A percentile compares a stretch with the other conserved stretches of the same genome.
Evolutionary conservation across 305 asterid genomes (phyloP).

Genomic region (Fraxinus floribunda): DNA sequence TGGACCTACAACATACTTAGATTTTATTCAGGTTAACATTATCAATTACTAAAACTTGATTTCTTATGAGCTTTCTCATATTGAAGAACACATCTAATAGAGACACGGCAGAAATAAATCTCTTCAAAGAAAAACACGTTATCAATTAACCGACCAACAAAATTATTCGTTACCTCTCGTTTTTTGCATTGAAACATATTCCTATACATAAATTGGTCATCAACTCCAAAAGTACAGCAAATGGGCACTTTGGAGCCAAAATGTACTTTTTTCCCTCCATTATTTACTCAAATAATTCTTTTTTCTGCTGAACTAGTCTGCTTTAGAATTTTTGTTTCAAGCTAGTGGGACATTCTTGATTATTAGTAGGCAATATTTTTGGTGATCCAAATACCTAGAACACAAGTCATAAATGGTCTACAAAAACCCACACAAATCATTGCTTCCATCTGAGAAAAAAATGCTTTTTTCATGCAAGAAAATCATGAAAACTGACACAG

Average conservation of each 20-base stretch:
- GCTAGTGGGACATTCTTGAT: slow-evolving; percentile 13
- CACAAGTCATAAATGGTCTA: slow-evolving; percentile 22
- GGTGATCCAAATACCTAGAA: slow-evolving; percentile 32
- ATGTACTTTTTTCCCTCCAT: neutral
- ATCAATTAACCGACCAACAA: neutral
- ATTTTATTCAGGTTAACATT: neutral
- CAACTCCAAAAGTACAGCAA: neutral
- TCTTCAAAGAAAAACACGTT: neutral
- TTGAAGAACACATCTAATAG: neutral
- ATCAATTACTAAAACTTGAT: neutral
- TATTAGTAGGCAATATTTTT: slow-evolving; percentile 3
- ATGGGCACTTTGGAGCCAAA: neutral
- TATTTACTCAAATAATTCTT: slow-evolving; percentile 11
- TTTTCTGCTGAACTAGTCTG: neutral
- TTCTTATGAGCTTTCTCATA: neutral
- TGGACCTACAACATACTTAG: neutral
- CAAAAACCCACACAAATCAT: slow-evolving; percentile 20
- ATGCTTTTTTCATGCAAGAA: neutral
- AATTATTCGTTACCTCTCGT: neutral
- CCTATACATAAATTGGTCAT: neutral
- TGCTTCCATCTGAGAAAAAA: neutral
- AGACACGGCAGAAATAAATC: neutral
- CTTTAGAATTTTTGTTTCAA: slow-evolving; percentile 14
- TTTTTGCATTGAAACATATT: neutral
- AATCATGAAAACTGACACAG: neutral